Evolutionary conservation across 2,329 filamentous ascomycete genomes (phyloP).

Genomic region (Immersiporthe knoxdaviesiana): DNA sequence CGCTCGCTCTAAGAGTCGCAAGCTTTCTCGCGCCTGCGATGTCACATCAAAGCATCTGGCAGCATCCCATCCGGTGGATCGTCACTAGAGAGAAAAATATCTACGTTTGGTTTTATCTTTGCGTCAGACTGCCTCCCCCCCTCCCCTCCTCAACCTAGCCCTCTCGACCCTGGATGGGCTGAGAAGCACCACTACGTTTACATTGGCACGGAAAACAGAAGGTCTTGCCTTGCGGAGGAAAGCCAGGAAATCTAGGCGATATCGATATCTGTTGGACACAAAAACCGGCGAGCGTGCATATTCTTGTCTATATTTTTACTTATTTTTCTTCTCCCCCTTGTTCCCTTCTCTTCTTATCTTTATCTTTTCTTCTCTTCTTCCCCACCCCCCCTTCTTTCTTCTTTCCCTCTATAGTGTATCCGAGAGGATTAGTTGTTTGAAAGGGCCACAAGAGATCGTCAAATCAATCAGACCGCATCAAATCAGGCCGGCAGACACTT

Average conservation of each 20-base stretch:
- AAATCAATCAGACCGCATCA: not conserved
- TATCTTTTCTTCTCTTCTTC: not conserved
- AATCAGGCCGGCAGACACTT: not conserved
- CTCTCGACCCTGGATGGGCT: not conserved
- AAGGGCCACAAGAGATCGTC: not conserved
- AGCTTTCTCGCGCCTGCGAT: not conserved
- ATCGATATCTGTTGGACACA: not conserved
- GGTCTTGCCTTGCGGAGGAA: not conserved
- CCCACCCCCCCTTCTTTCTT: not conserved
- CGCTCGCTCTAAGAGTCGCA: not conserved
- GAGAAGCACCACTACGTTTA: slow-evolving; percentile 2
- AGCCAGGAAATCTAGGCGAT: not conserved
- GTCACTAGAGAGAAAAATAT: not conserved
- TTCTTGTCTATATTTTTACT: slow-evolving; percentile 8
- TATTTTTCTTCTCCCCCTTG: not conserved
- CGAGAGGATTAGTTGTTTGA: not conserved
- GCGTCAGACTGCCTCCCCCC: slow-evolving; percentile 1
- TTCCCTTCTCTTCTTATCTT: not conserved
- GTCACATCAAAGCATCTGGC: not conserved
- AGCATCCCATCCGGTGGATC: not conserved
- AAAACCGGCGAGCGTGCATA: not conserved
- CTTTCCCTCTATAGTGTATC: not conserved
- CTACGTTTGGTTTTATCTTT: not conserved
- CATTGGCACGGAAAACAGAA: not conserved
- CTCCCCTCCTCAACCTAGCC: too few relatives aligned